These are phyloP conservation scores for Sophora flavescens DNA, from an alignment of 306 rosid species.

Conservation along the genomic window DNA sequence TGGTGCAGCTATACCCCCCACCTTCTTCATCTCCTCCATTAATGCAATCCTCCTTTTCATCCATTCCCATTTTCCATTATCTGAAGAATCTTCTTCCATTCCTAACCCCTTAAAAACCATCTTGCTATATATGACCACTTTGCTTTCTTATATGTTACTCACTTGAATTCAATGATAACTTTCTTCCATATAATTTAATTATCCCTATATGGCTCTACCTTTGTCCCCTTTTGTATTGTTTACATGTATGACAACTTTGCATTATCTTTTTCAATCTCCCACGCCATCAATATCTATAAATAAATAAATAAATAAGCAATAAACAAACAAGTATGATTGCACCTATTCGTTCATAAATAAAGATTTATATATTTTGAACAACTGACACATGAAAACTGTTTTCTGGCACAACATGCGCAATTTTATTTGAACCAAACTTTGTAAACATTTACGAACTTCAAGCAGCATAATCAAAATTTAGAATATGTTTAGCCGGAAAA, in stretches of 20 bases:
- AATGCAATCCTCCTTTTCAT: slow-evolving; percentile 1
- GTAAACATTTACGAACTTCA: neutral
- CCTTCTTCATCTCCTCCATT: slow-evolving; percentile 43
- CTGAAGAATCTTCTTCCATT: slow-evolving; percentile 42
- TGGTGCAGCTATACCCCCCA: slow-evolving; percentile 45
- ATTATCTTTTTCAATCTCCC: slow-evolving; percentile 5
- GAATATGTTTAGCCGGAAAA: neutral
- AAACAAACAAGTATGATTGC: neutral
- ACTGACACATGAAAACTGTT: neutral
- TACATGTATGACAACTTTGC: slow-evolving; percentile 13
- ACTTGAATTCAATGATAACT: neutral
- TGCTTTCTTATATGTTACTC: neutral
- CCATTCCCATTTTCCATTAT: slow-evolving; percentile 1
- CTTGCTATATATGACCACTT: neutral
- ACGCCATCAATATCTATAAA: neutral
- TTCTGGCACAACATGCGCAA: neutral
- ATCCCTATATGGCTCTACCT: neutral
- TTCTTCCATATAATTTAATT: neutral
- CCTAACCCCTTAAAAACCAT: neutral
- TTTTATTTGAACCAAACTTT: too few relatives aligned
- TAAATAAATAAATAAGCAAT: neutral
- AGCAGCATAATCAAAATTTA: neutral
- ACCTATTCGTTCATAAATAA: neutral
- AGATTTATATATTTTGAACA: neutral
- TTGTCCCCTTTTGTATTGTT: slow-evolving; percentile 25